Evolutionary conservation across 2,329 filamentous ascomycete species (phyloP).

Genomic region (Plenodomus lindquistii): DNA sequence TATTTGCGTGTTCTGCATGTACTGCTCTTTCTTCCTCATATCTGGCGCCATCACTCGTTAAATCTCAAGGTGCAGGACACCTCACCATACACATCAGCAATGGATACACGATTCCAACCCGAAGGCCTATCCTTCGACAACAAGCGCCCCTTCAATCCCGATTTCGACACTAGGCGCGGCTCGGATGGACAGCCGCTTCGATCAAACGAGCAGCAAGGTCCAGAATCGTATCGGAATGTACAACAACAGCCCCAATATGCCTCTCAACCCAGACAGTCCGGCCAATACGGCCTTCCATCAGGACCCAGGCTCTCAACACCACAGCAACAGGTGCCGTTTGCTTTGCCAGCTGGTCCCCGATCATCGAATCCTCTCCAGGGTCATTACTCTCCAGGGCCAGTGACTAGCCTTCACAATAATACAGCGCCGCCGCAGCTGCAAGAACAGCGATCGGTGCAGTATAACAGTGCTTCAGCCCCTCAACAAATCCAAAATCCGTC

Average conservation of each 20-base stretch:
- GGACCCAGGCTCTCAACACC: slow-evolving; percentile 19
- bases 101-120: slow-evolving; percentile 37
- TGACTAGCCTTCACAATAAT: slow-evolving; percentile 8
- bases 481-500: slow-evolving; percentile 19
- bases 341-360: slow-evolving; percentile 11
- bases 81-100: slow-evolving; percentile 25
- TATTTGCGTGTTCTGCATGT: slow-evolving; percentile 16
- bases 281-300: slow-evolving; percentile 12
- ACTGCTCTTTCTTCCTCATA: slow-evolving; percentile 12
- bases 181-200: slow-evolving; percentile 14
- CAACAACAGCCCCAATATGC: slow-evolving; percentile 17
- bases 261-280: slow-evolving; percentile 8
- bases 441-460: slow-evolving; percentile 11
- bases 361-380: slow-evolving; percentile 2
- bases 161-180: slow-evolving; percentile 18
- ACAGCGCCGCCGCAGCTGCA: slow-evolving; percentile 11
- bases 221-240: slow-evolving; percentile 8
- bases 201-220: slow-evolving; percentile 13
- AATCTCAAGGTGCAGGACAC: slow-evolving; percentile 38
- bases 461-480: slow-evolving; percentile 4
- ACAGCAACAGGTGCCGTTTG: slow-evolving; percentile 18
- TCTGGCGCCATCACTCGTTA: slow-evolving; percentile 22
- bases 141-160: slow-evolving; percentile 24
- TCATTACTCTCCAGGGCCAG: slow-evolving; percentile 3
- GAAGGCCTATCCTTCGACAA: slow-evolving; percentile 30